Evolutionary conservation across 192 early-diverging fungal species (phyloP).

Genomic region (Dissophora globulifera): DNA sequence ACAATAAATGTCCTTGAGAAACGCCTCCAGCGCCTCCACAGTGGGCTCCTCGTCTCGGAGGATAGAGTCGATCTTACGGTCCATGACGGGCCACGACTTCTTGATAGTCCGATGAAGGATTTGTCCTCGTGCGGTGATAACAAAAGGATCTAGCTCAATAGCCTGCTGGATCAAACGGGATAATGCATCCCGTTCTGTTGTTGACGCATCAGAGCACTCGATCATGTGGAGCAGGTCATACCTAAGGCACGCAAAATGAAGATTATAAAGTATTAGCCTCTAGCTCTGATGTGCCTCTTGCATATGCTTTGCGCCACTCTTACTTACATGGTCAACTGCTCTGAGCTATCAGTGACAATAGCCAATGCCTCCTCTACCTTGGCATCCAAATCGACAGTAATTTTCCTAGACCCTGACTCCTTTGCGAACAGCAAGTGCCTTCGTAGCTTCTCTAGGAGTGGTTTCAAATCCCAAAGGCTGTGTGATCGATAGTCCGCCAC

Average conservation of each 20-base stretch:
- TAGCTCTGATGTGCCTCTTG: too few species aligned
- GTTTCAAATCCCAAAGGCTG: neutral
- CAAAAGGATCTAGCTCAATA: conserved; percentile 11
- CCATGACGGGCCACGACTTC: conserved; percentile 4
- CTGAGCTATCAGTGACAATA: too few species aligned
- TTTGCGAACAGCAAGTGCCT: neutral
- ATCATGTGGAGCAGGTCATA: conserved; percentile 6
- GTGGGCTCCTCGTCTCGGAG: neutral
- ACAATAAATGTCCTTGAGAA: conserved; percentile 14
- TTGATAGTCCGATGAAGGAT: neutral
- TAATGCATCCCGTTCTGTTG: neutral
- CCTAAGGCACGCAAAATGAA: conserved; percentile 7
- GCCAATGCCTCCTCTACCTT: conserved; percentile 15
- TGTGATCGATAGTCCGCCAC: neutral
- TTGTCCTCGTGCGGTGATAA: neutral
- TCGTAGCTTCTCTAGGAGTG: conserved; percentile 1
- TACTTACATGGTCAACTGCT: conserved; percentile 26
- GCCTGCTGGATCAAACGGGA: neutral
- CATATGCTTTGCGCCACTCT: neutral
- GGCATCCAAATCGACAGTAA: neutral
- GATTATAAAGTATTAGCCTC: neutral
- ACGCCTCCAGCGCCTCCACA: neutral
- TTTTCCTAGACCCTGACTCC: neutral
- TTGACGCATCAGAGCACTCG: neutral
- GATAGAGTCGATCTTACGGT: neutral